Base-by-base conservation (phyloP, 441 rosid species). In the Adansonia madagascariensis region DNA sequence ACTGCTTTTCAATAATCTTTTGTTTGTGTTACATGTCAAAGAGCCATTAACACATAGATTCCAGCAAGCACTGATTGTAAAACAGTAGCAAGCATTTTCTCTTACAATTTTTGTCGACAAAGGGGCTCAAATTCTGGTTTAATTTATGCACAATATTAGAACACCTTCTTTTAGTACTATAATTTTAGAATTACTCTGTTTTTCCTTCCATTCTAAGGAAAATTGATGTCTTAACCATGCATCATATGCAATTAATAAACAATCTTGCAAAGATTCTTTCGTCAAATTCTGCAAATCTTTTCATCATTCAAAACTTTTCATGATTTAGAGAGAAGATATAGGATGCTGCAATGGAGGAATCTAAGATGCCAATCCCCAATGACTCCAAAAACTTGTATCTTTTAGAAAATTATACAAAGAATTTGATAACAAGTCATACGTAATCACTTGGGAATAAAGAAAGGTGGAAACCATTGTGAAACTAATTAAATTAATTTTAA, bases 221-320 rank as follows among this genome's bases (percentile, higher is more conserved):
- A 39, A 41, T 17, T 65, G 71, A 41, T 65, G 8, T 9, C 52
- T 35, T 35, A 35, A 35, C 39, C 39, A 35, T 31, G 39, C 39
- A 35, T 35, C 39, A 35, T 35, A 65, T 9, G 52, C 52, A 65
- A 65, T 65, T 27, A 65, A 65, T 65, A 9, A 65, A 65, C 50
- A 65, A 43, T 18, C 27, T 65, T 43, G 4, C 3, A 0, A 43
- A 35, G 39, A 35, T 35, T 35, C 39, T 14, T 62, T 27, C 6
- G 31, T 62, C 67, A 62, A 62, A 31, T 62, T 35, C 44, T 14
- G 6, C 18, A 62, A 31, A 62, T 5, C 17, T 14, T 31, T 60
- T 60, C 41, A 10, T 60, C 15, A 11, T 20, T 59, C 6, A 59
- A 59, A 22, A 35, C 39, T 12, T 20, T 27, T 27, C 66, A 61